Evolutionary conservation across 2,329 filamentous ascomycete species (phyloP).

Genomic region (Nakataea oryzae): DNA sequence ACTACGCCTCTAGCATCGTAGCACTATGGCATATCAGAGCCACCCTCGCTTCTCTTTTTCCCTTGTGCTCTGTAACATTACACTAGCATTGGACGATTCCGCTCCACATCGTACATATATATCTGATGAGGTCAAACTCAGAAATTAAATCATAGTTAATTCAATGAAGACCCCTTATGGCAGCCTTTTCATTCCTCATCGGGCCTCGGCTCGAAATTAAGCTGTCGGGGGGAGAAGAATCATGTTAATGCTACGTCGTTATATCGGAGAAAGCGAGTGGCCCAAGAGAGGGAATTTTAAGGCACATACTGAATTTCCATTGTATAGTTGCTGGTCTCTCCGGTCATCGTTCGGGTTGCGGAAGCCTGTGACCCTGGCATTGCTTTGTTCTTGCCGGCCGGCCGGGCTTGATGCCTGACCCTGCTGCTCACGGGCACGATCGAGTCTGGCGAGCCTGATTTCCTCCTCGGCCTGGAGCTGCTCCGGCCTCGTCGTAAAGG

Average conservation of each 20-base stretch:
- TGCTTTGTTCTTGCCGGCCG: conserved; percentile 12
- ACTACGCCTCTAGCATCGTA: neutral
- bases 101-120: neutral
- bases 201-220: conserved; percentile 58
- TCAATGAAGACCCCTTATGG: neutral
- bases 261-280: neutral
- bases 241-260: neutral
- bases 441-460: neutral
- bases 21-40: neutral
- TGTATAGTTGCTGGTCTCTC: conserved; percentile 67
- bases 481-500: conserved; percentile 8
- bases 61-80: neutral
- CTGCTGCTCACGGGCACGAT: neutral
- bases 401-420: neutral
- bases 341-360: conserved; percentile 41
- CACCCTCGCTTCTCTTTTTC: neutral
- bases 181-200: conserved; percentile 33
- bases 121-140: neutral
- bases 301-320: conserved; percentile 79
- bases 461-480: neutral
- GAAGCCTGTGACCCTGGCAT: conserved; percentile 31
- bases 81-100: conserved; percentile 3
- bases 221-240: conserved; percentile 29
- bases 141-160: neutral
- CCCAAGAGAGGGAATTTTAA: no score